Conservation (phyloP, 768 basidiomycete species). For the Kwoniella pini region DNA sequence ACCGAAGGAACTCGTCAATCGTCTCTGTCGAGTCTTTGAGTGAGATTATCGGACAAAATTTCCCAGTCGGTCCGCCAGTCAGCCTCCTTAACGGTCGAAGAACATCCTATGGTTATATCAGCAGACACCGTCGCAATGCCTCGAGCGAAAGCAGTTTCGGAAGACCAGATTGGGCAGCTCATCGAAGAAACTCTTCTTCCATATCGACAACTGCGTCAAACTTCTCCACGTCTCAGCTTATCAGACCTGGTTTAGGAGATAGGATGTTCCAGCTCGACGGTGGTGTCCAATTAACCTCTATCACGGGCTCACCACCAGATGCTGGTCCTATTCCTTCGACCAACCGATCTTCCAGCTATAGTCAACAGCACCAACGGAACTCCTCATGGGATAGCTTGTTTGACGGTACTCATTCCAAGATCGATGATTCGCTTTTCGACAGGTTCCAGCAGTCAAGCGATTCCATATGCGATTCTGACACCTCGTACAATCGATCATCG, state of each 20-base stretch:
- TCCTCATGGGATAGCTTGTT: conserved; percentile 29
- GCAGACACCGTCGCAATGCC: conserved; percentile 34
- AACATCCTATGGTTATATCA: conserved; percentile 28
- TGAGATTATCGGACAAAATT: conserved; percentile 7
- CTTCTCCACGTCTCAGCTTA: conserved; percentile 31
- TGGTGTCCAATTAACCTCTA: conserved; percentile 42
- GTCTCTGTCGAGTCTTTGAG: conserved; percentile 38
- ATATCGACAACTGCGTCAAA: conserved; percentile 23
- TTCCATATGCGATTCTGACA: conserved; percentile 14
- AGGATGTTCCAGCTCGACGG: conserved; percentile 51
- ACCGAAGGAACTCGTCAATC: conserved; percentile 42
- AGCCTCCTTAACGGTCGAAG: conserved; percentile 31
- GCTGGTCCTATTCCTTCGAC: neutral
- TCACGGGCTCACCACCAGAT: conserved; percentile 40
- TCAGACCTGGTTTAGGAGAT: conserved; percentile 48
- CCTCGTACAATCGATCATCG: conserved; percentile 4
- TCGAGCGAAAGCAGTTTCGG: conserved; percentile 35
- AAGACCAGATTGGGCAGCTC: conserved; percentile 45
- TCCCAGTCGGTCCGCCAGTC: conserved; percentile 29
- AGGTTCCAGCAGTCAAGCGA: neutral
- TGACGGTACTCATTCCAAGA: conserved; percentile 15
- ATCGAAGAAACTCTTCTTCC: conserved; percentile 39
- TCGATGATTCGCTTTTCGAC: conserved; percentile 29
- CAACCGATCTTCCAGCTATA: neutral
- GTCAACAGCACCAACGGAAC: neutral